Evolutionary conservation across 2,329 filamentous ascomycete genomes (phyloP).

Genomic region (Neospermospora avenae): DNA sequence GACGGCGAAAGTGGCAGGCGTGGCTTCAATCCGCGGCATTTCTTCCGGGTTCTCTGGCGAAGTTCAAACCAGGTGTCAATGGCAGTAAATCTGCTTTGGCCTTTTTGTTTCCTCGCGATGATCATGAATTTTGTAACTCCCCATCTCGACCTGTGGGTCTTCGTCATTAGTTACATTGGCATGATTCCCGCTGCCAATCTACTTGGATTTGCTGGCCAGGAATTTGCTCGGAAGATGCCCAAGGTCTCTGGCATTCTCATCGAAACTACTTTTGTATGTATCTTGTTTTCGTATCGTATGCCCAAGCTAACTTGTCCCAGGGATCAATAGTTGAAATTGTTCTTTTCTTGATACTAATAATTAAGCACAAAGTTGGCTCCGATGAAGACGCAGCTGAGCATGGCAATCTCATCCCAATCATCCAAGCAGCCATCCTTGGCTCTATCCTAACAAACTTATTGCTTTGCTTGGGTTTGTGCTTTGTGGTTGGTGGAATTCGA

Average conservation of each 20-base stretch:
- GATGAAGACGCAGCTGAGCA: slow-evolving; percentile 5
- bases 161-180: slow-evolving; percentile 68
- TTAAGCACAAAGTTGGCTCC: slow-evolving; percentile 24
- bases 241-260: slow-evolving; percentile 65
- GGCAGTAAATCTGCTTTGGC: slow-evolving; percentile 69
- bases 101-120: slow-evolving; percentile 66
- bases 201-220: slow-evolving; percentile 70
- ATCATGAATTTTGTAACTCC: slow-evolving; percentile 55
- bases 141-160: slow-evolving; percentile 59
- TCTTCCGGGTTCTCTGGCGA: slow-evolving; percentile 59
- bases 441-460: slow-evolving; percentile 80
- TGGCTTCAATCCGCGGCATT: slow-evolving; percentile 62
- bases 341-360: slow-evolving; percentile 73
- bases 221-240: slow-evolving; percentile 69
- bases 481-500: slow-evolving; percentile 71
- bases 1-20: slow-evolving; percentile 66
- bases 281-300: not conserved
- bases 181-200: slow-evolving; percentile 76
- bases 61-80: slow-evolving; percentile 62
- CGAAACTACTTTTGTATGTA: slow-evolving; percentile 50
- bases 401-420: slow-evolving; percentile 56
- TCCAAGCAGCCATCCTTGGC: slow-evolving; percentile 78
- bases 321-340: slow-evolving; percentile 79
- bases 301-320: not conserved
- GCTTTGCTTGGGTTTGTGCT: slow-evolving; percentile 75